Percentiles rank a stretch among this genome's conserved stretches.
These are phyloP conservation scores for Paramyrothecium roridum DNA, from an alignment of 2,329 filamentous ascomycete species.

Conservation along the genomic window DNA sequence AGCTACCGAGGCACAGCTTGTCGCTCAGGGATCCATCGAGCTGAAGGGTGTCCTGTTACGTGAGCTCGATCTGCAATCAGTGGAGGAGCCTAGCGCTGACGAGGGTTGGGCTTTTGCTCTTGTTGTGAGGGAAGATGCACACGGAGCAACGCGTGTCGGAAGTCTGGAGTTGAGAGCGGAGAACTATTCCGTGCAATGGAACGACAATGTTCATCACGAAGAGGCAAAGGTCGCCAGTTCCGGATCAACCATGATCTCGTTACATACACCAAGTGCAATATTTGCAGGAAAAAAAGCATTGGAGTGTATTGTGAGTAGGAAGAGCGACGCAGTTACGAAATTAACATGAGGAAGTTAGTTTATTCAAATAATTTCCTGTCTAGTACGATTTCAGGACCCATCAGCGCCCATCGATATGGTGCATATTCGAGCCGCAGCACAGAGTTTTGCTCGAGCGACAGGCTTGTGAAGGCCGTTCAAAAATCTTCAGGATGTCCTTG, in stretches of 20 bases:
- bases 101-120: constrained; percentile 5
- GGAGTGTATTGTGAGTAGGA: too few relatives aligned
- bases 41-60: constrained; percentile 6
- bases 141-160: constrained; percentile 4
- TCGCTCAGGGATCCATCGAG: not conserved
- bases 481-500: constrained; percentile 20
- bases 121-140: not conserved
- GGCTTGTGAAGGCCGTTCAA: constrained; percentile 10
- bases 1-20: not conserved
- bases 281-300: too few relatives aligned
- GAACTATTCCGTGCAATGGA: constrained; percentile 8
- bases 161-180: constrained; percentile 5
- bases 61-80: not conserved
- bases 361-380: too few relatives aligned
- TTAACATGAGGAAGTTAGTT: too few relatives aligned
- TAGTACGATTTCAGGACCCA: too few relatives aligned
- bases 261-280: too few relatives aligned
- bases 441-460: too few relatives aligned
- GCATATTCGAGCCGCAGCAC: too few relatives aligned
- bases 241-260: too few relatives aligned
- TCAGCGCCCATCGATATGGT: too few relatives aligned
- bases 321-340: too few relatives aligned
- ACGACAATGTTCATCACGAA: constrained; percentile 12
- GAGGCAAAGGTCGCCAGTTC: constrained; percentile 17
- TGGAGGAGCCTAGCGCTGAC: not conserved